Evolutionary conservation across 208 protist species (phyloP), one percentile per base, ranked within the genome.

Genomic region (Leishmania major): DNA sequence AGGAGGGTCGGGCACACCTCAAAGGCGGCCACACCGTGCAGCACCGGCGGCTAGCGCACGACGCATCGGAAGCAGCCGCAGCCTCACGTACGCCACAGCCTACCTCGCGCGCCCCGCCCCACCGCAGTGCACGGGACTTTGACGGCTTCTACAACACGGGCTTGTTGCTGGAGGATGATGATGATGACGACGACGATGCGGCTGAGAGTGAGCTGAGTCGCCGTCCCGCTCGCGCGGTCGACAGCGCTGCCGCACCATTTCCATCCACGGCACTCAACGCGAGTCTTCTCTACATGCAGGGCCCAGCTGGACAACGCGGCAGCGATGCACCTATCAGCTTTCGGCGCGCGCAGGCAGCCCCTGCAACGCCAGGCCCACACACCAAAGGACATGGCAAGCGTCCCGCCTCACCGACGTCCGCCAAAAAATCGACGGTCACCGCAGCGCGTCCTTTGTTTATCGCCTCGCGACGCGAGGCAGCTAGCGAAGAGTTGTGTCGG

Each of bases 91-190:
- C 49, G 1, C 55, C 45, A 10, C 22, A 19, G 43, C 31, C 64
- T 31, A 51, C 49, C 51, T 53, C 49, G 45, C 25, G 47, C 22
- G 25, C 62, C 35, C 40, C 64, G 35, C 62, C 25, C 64, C 45
- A n/a, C 25, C 77, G 31, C 64, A 37, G 35, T 43, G 59, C 59
- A 31, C 77, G 55, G 7, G 83, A 86, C 31, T 49, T 35, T 0
- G 83, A 82, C 19, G 83, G 83, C 17, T 86, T 86, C 47, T 86
- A 83, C 59, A 70, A 77, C 43, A 86, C 78, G 11, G 74, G 66
- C 1, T 37, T 86, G 60, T 71, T 86, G 73, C 57, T 76, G 66
- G 78, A 70, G 0, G 78, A 70, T 0, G 28, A 60, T 11, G 75
- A 87, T 17, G 37, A 77, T 17, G 75, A 84, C 17, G 70, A 77